Evolutionary conservation across 2,329 filamentous ascomycete species (phyloP).

Genomic region (Remersonia thermophila): DNA sequence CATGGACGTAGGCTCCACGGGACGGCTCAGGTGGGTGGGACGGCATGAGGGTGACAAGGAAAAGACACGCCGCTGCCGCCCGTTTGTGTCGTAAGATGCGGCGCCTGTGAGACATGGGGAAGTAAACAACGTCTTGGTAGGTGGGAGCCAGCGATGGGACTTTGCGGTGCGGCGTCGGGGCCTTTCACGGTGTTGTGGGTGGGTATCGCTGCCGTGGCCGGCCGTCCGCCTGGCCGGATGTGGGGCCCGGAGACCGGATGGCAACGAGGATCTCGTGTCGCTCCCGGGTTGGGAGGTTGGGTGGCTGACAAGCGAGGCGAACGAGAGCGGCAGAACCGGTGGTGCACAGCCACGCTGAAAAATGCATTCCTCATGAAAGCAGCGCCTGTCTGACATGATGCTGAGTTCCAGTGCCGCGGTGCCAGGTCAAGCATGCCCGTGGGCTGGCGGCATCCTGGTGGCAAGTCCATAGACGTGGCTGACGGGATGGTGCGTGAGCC

Average conservation of each 20-base stretch:
- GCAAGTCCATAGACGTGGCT: not conserved
- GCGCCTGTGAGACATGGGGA: too few relatives aligned
- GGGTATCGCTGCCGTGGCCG: too few relatives aligned
- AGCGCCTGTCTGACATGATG: not conserved
- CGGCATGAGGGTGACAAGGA: constrained; percentile 2
- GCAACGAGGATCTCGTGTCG: not conserved
- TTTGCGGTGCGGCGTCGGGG: not conserved
- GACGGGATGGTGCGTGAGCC: not conserved
- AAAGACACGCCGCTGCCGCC: not conserved
- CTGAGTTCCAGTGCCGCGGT: not conserved
- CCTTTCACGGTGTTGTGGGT: too few relatives aligned
- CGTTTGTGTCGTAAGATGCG: too few relatives aligned
- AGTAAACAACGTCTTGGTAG: too few relatives aligned
- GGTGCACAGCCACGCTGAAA: too few relatives aligned
- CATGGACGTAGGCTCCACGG: constrained; percentile 4
- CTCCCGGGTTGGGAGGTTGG: not conserved
- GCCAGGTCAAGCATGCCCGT: not conserved
- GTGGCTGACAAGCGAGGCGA: not conserved
- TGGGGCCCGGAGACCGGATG: constrained; percentile 3
- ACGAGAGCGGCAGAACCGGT: not conserved
- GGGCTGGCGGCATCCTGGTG: not conserved
- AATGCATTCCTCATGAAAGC: too few relatives aligned
- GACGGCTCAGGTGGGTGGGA: not conserved
- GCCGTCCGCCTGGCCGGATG: too few relatives aligned
- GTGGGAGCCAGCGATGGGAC: too few relatives aligned